Conservation (phyloP, 805 yeast genomes). For the Lachancea kluyveri region DNA sequence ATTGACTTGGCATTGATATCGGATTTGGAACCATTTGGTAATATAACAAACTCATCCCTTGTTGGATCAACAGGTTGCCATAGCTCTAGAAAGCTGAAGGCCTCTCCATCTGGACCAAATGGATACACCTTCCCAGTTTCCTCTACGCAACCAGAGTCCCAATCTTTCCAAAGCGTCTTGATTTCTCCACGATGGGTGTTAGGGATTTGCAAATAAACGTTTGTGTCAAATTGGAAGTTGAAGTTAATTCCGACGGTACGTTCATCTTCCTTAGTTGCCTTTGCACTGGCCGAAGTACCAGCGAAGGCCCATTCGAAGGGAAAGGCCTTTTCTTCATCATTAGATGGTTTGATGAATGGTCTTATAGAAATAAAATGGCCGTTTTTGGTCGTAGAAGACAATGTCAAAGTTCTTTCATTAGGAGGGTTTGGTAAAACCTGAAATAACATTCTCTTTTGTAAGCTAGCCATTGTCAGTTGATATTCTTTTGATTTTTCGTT, state of each 20-base stretch:
- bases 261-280: slow-evolving; percentile 28
- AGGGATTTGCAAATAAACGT: slow-evolving; percentile 22
- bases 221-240: slow-evolving; percentile 27
- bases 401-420: slow-evolving; percentile 28
- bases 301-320: slow-evolving; percentile 57
- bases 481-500: too few relatives aligned
- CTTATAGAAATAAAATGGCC: slow-evolving; percentile 35
- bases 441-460: slow-evolving; percentile 27
- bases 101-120: slow-evolving; percentile 22
- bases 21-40: slow-evolving; percentile 7
- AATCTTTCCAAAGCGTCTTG: slow-evolving; percentile 27
- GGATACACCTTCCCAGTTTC: slow-evolving; percentile 31
- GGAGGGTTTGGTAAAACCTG: slow-evolving; percentile 23
- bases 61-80: slow-evolving; percentile 33
- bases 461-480: slow-evolving; percentile 23
- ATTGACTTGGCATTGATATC: slow-evolving; percentile 14
- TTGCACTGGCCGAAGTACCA: slow-evolving; percentile 40
- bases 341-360: slow-evolving; percentile 27
- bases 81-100: slow-evolving; percentile 27
- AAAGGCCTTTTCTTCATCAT: slow-evolving; percentile 27
- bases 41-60: slow-evolving; percentile 16
- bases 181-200: slow-evolving; percentile 26
- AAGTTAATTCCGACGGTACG: slow-evolving; percentile 20
- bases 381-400: slow-evolving; percentile 27
- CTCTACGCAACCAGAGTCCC: slow-evolving; percentile 30